Base-by-base conservation (phyloP, 1,284 basidiomycete species). In the Ganoderma lingzhi region DNA sequence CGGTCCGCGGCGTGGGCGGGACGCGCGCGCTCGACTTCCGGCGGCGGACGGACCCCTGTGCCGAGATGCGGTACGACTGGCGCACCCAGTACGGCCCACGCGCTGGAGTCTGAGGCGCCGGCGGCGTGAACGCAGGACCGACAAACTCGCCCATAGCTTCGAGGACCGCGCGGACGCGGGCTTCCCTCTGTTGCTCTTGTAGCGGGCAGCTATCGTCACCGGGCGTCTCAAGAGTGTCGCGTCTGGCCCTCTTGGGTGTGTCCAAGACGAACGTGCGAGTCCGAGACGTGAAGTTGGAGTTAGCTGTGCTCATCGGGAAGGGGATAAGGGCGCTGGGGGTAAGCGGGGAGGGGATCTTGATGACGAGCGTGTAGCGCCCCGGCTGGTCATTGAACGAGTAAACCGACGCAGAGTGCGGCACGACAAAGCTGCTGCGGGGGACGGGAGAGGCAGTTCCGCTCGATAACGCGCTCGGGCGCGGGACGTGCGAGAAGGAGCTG, bases 41-140 rank as follows among this genome's bases (percentile, higher is more conserved):
- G 23, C 69, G 64, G 19, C 68, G 62, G 32, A 53, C 62, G 53
- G 62, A 63, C 53, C 61, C 67, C 39, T 60, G 64, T 59, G 58
- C 53, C 14, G 64, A 23, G 62, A 67, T 56, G 68, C 66, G 65
- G 63, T 72, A 71, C 63, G 70, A 67, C 61, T 66, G 69, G 64
- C 73, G 75, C 44, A 79, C 77, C 78, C 78, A 79, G 69, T 79
- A 79, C 51, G 78, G 78, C 23, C 71, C 77, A 37, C 66, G 23
- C n/a, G 48, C 48, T 0, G 48, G 23, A 14, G 53, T 61, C 28
- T 70, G 65, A 42, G 66, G 55, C 53, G 70, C 62, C 32, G 62
- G 35, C 30, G 74, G 68, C 42, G 63, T 66, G 28, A 67, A 70
- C 62, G 74, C 70, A 44, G 68, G 71, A 19, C 65, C 67, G n/a